Evolutionary conservation across 441 rosid genomes (phyloP).

Genomic region (Pelargonium hybrid): DNA sequence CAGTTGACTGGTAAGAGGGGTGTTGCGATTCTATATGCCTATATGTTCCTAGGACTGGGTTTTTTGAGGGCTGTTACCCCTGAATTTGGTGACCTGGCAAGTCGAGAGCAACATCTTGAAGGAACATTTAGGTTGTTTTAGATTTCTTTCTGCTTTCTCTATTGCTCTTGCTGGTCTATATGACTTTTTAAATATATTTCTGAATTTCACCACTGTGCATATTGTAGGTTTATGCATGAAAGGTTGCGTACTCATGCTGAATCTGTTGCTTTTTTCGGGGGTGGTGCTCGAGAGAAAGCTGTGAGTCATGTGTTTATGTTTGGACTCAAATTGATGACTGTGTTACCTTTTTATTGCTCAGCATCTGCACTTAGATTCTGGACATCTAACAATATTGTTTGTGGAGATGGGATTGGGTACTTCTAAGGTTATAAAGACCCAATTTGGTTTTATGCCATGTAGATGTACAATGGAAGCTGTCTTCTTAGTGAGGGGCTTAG

Average conservation of each 20-base stretch:
- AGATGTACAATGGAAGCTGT: no score
- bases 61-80: conserved; percentile 88
- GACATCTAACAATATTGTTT: background rate
- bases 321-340: conserved; percentile 8
- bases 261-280: conserved; percentile 98
- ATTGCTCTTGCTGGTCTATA: conserved; percentile 8
- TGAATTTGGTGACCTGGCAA: conserved; percentile 87
- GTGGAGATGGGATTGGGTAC: background rate
- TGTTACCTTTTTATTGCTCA: conserved; percentile 9
- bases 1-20: conserved; percentile 93
- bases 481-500: no score
- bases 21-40: conserved; percentile 85
- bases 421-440: background rate
- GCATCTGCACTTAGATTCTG: background rate
- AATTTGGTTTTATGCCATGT: no score
- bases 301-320: conserved; percentile 42
- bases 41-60: conserved; percentile 95
- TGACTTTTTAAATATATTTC: conserved; percentile 11
- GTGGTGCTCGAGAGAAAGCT: conserved; percentile 95
- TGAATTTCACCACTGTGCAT: conserved; percentile 16
- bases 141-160: conserved; percentile 6
- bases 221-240: conserved; percentile 94
- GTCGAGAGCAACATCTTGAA: conserved; percentile 85
- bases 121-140: conserved; percentile 82
- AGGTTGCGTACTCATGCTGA: conserved; percentile 94